phyloP scores from a whole-genome alignment of 352 stramenopile genomes.

The Elongisporangium prolatum region DNA sequence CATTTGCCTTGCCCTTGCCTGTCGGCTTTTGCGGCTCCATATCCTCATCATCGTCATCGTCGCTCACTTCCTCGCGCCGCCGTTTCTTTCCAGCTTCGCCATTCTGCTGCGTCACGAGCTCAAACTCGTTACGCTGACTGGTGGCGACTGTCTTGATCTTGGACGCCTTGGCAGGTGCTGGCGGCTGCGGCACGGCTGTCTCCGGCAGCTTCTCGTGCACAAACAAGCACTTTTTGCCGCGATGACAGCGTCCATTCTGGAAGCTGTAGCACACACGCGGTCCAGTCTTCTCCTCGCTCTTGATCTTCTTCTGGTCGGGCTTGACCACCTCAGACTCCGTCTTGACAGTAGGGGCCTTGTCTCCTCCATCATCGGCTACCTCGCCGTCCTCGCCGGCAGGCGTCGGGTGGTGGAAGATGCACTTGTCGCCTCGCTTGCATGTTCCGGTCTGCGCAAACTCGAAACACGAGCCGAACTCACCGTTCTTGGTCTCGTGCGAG shows the following conservation, averaged over 20 bases:
- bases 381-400: slow-evolving; percentile 9
- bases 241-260: slow-evolving; percentile 73
- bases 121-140: slow-evolving; percentile 19
- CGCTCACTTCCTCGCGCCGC: slow-evolving; percentile 19
- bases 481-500: slow-evolving; percentile 69
- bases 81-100: slow-evolving; percentile 21
- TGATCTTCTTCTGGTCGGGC: slow-evolving; percentile 2
- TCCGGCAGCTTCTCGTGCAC: slow-evolving; percentile 47
- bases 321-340: slow-evolving; percentile 8
- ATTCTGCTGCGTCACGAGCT: slow-evolving; percentile 21
- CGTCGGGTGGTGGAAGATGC: slow-evolving; percentile 57
- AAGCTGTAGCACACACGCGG: slow-evolving; percentile 67
- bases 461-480: slow-evolving; percentile 76
- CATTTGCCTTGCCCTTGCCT: slow-evolving; percentile 8
- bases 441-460: slow-evolving; percentile 68
- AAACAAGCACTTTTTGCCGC: slow-evolving; percentile 64
- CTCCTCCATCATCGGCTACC: not conserved
- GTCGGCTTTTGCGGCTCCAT: slow-evolving; percentile 4
- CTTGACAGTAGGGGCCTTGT: not conserved
- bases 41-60: slow-evolving; percentile 20
- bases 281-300: slow-evolving; percentile 19
- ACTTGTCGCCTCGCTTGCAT: slow-evolving; percentile 68
- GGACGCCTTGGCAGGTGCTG: slow-evolving; percentile 7
- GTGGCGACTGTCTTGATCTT: slow-evolving; percentile 7
- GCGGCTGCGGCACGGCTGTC: slow-evolving; percentile 9